Evolutionary conservation across 257 asterid species (phyloP).

Genomic region (Gentiana dahurica): DNA sequence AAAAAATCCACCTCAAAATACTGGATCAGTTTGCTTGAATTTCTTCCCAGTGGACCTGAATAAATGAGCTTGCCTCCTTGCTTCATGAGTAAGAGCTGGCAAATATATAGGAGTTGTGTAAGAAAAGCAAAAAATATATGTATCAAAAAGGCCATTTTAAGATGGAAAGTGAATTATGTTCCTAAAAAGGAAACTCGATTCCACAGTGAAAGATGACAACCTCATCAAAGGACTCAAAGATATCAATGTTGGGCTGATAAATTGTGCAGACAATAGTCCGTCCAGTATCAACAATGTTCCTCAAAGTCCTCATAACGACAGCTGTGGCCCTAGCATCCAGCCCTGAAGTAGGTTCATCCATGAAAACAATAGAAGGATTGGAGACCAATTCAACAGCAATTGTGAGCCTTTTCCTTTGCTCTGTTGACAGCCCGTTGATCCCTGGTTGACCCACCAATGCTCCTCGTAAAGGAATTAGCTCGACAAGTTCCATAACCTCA

Average conservation of each 20-base stretch:
- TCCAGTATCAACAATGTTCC: conserved; percentile 86
- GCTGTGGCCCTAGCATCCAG: conserved; percentile 96
- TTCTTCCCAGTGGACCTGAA: conserved; percentile 81
- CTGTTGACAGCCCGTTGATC: conserved; percentile 84
- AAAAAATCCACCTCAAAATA: conserved; percentile 63
- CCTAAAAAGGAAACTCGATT: too few species aligned
- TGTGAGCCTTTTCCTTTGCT: conserved; percentile 86
- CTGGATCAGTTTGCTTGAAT: conserved; percentile 60
- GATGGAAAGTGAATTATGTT: too few species aligned
- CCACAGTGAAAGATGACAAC: conserved; percentile 21
- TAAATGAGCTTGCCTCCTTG: conserved; percentile 88
- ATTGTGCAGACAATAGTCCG: conserved; percentile 95
- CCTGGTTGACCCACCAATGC: conserved; percentile 91
- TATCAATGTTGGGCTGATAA: conserved; percentile 94
- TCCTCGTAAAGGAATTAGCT: conserved; percentile 66
- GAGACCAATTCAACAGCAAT: conserved; percentile 94
- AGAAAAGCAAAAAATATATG: too few species aligned
- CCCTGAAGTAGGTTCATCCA: conserved; percentile 97
- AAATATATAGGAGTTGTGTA: not conserved
- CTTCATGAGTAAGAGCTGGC: conserved; percentile 83
- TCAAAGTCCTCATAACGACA: conserved; percentile 90
- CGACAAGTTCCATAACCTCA: conserved; percentile 94
- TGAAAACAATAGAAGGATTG: conserved; percentile 80
- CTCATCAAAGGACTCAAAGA: conserved; percentile 94
- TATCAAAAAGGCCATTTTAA: too few species aligned